These are phyloP conservation scores for Botrytis elliptica DNA, from an alignment of 2,329 filamentous ascomycete species.

Conservation along the genomic window DNA sequence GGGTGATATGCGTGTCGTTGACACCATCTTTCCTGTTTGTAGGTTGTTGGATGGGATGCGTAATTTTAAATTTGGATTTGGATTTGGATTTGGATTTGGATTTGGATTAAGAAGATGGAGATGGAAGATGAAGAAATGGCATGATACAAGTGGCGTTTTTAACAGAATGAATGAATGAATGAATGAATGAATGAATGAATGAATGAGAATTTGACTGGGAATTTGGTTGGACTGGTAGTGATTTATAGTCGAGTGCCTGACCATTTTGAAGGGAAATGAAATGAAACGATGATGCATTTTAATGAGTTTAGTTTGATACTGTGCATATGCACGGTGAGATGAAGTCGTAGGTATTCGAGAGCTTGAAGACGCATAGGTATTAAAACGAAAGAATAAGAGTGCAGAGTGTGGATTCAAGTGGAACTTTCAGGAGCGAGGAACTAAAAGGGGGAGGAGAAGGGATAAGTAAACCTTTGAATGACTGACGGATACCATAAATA, in stretches of 20 bases:
- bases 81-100: not conserved
- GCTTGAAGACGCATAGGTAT: not conserved
- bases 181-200: not conserved
- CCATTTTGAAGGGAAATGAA: constrained; percentile 72
- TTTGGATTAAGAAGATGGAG: not conserved
- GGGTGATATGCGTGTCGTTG: not conserved
- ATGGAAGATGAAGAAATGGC: constrained; percentile 27
- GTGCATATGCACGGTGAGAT: not conserved
- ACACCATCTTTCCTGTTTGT: constrained; percentile 1
- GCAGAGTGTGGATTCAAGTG: not conserved
- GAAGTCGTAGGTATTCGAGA: not conserved
- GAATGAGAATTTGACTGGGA: not conserved
- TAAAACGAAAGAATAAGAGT: not conserved
- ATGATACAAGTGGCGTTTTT: constrained; percentile 73
- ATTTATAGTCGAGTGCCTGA: not conserved
- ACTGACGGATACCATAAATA: not conserved
- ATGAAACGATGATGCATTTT: constrained; percentile 56
- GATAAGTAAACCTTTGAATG: not conserved
- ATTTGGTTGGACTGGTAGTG: not conserved
- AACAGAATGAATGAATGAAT: not conserved
- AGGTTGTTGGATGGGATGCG: not conserved
- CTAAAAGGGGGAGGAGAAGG: not conserved
- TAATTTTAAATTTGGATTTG: not conserved
- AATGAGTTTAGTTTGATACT: not conserved
- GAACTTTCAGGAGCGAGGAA: not conserved